Conservation (phyloP, 768 basidiomycete genomes). For the Hebeloma cylindrosporum region DNA sequence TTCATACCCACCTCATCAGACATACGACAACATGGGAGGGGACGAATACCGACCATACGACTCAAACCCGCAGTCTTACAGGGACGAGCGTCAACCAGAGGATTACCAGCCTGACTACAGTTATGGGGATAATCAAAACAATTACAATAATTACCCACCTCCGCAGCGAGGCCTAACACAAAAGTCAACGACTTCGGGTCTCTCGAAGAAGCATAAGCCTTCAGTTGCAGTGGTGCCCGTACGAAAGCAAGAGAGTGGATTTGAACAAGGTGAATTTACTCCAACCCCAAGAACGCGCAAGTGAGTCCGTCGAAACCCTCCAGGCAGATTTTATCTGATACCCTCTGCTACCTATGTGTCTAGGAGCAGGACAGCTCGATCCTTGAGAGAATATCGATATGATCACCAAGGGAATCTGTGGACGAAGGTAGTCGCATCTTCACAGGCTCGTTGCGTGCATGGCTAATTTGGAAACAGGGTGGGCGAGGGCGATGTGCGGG, state of each 20-base stretch:
- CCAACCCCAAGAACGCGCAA: conserved; percentile 28
- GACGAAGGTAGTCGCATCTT: conserved; percentile 72
- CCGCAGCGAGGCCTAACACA: conserved; percentile 20
- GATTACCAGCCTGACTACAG: conserved; percentile 17
- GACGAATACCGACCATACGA: conserved; percentile 33
- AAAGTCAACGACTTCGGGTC: conserved; percentile 16
- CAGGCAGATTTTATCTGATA: neutral
- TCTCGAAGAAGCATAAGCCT: conserved; percentile 16
- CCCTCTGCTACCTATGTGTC: neutral
- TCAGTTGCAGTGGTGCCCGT: conserved; percentile 18
- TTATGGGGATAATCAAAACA: conserved; percentile 17
- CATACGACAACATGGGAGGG: conserved; percentile 51
- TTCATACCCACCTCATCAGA: conserved; percentile 53
- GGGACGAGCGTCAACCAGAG: conserved; percentile 34
- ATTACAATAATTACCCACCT: conserved; percentile 28
- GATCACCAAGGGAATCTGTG: conserved; percentile 65
- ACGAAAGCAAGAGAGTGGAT: conserved; percentile 36
- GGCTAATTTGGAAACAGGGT: conserved; percentile 42
- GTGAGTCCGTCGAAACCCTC: conserved; percentile 13
- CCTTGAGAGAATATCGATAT: conserved; percentile 51
- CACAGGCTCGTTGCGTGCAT: too few relatives aligned
- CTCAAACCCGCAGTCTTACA: conserved; percentile 28
- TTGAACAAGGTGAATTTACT: conserved; percentile 45
- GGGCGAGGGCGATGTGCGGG: conserved; percentile 59
- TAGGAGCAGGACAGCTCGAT: conserved; percentile 36